Base-by-base conservation (phyloP, 1,284 basidiomycete genomes). In the Malassezia psittaci region DNA sequence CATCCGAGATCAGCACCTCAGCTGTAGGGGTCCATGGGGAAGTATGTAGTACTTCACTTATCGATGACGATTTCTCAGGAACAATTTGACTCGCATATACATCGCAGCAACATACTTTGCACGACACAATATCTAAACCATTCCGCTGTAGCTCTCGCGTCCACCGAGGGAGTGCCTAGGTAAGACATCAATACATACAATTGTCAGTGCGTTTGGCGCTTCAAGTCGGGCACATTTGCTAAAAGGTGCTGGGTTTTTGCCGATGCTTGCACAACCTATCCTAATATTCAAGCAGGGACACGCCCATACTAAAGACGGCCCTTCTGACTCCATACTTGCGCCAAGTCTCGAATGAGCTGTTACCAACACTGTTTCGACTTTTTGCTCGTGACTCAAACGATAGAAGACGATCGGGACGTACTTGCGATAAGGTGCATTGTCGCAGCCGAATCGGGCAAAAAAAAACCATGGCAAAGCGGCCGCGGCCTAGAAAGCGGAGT, bases 391-490 rank as follows among this genome's bases (percentile, higher is more conserved):
- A 37, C 45, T 34, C 13, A 1, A 16, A 5, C 19, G 41, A 29
- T 6, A 43, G 13, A 16, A 15, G 34, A 4, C 33, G 34, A 34
- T 47, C 45, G 15, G 13, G 45, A 36, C 45, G 5, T 13, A 43
- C 12, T 13, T 15, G 21, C 24, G 19, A 15, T 34, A 18, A 15
- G 24, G 12, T 21, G 45, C 45, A 47, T 47, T 34, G 29, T 19
- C 45, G 34, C 34, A 18, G 13, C 13, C 9, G 21, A 7, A 47
- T 47, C 45, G 45, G 45, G 45, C 19, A 34, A 47, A 47, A 46
- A 36, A 47, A 35, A 16, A 45, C 21, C 52, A 55, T 55, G 53
- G 53, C 34, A 36, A 55, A 55, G 40, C 53, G 53, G 13, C 47
- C 43, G 21, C 53, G 43, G 15, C 43, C 43, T 13, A 16, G 53